These are phyloP conservation scores for Phaeomoniella chlamydospora DNA, from an alignment of 2,329 filamentous ascomycete species.

Conservation along the genomic window DNA sequence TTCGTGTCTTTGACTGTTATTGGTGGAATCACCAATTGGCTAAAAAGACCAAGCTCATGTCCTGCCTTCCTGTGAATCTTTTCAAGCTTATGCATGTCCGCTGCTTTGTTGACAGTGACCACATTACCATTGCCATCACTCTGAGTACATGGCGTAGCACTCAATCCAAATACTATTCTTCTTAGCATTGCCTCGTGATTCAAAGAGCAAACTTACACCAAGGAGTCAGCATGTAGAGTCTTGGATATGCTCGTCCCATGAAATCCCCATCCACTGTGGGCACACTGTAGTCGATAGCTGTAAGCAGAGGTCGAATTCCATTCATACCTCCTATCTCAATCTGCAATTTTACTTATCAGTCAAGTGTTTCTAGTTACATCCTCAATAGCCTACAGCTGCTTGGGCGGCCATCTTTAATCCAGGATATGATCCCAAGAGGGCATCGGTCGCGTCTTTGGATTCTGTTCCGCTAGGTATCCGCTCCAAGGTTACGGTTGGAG, in stretches of 20 bases:
- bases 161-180: constrained; percentile 21
- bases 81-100: constrained; percentile 7
- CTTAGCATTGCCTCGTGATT: too few relatives aligned
- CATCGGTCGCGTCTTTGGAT: constrained; percentile 5
- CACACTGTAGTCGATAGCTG: constrained; percentile 13
- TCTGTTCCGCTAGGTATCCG: constrained; percentile 6
- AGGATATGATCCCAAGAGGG: constrained; percentile 2
- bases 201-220: too few relatives aligned
- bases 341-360: constrained; percentile 15
- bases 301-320: constrained; percentile 15
- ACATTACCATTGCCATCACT: constrained; percentile 26
- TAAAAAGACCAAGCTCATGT: constrained; percentile 1
- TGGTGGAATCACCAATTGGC: constrained; percentile 4
- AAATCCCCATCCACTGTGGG: constrained; percentile 29
- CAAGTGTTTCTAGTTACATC: constrained; percentile 15
- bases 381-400: constrained; percentile 10
- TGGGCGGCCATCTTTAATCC: constrained; percentile 14
- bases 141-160: constrained; percentile 16
- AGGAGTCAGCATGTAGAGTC: constrained; percentile 23
- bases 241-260: constrained; percentile 31
- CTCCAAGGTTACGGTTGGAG: constrained; percentile 4
- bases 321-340: constrained; percentile 20
- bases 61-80: constrained; percentile 12
- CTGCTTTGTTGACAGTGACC: constrained; percentile 11
- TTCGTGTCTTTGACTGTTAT: constrained; percentile 8